A percentile compares a stretch with the other conserved stretches of the same genome.
These are phyloP conservation scores for Trichothecium roseum DNA, from an alignment of 2,329 filamentous ascomycete genomes.

Conservation along the genomic window DNA sequence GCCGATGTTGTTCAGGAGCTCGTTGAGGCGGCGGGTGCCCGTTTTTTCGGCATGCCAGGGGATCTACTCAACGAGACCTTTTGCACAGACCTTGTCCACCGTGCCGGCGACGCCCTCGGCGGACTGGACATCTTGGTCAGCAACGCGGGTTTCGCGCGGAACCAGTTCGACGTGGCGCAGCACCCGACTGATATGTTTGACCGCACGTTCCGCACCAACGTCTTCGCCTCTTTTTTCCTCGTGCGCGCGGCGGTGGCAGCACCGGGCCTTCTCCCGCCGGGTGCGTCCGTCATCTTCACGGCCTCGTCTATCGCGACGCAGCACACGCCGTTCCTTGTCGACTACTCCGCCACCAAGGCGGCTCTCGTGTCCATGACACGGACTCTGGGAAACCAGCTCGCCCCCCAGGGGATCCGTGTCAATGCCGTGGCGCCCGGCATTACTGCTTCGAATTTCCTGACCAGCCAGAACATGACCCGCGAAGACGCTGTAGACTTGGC, in stretches of 20 bases:
- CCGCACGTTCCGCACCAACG: slow-evolving; percentile 3
- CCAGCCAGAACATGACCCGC: slow-evolving; percentile 15
- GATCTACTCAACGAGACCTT: slow-evolving; percentile 5
- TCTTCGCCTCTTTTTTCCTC: slow-evolving; percentile 5
- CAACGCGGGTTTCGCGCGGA: slow-evolving; percentile 4
- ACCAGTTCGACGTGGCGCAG: background rate
- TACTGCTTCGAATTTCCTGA: slow-evolving; percentile 18
- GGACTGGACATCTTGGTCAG: slow-evolving; percentile 2
- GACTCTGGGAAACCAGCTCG: slow-evolving; percentile 24
- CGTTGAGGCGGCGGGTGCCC: background rate
- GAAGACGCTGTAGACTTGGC: slow-evolving; percentile 4
- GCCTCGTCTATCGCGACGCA: background rate
- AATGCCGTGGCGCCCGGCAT: slow-evolving; percentile 27
- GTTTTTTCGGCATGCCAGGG: slow-evolving; percentile 3
- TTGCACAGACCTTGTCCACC: slow-evolving; percentile 3
- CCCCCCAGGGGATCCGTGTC: slow-evolving; percentile 22
- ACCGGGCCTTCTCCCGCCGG: slow-evolving; percentile 2
- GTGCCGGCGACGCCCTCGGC: slow-evolving; percentile 1
- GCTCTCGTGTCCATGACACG: slow-evolving; percentile 1
- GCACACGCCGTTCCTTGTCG: background rate
- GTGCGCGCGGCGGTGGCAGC: slow-evolving; percentile 4
- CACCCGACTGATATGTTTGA: slow-evolving; percentile 3
- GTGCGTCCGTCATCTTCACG: slow-evolving; percentile 3
- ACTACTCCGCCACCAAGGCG: slow-evolving; percentile 4
- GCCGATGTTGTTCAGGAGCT: slow-evolving; percentile 4